phyloP scores from a whole-genome alignment of 2,329 filamentous ascomycete genomes.

The Aspergillus niger region DNA sequence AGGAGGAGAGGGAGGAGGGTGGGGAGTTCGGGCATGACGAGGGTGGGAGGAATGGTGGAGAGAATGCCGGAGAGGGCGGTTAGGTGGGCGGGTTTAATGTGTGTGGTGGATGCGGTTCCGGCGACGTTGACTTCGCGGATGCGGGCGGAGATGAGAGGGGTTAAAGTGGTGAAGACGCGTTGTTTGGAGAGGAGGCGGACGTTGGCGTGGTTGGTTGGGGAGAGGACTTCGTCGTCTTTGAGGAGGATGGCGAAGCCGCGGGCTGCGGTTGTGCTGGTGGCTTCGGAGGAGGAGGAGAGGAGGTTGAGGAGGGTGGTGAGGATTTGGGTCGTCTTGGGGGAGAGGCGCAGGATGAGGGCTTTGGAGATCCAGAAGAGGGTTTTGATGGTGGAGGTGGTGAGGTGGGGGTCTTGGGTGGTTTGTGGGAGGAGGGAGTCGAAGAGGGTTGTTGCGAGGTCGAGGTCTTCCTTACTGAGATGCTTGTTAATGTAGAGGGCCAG shows the following conservation, averaged over 20 bases:
- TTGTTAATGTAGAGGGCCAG: constrained; percentile 46
- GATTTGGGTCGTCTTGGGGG: constrained; percentile 52
- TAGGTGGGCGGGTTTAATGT: constrained; percentile 62
- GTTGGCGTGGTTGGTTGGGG: constrained; percentile 61
- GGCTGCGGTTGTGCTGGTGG: constrained; percentile 55
- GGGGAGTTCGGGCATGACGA: constrained; percentile 61
- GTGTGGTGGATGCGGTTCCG: constrained; percentile 34
- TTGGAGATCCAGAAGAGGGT: constrained; percentile 64
- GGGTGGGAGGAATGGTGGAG: constrained; percentile 59
- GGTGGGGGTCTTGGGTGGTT: constrained; percentile 20
- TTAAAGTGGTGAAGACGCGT: constrained; percentile 61
- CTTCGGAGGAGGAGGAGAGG: constrained; percentile 46
- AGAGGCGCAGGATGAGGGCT: constrained; percentile 58
- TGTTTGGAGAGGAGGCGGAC: constrained; percentile 66
- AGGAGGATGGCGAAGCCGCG: constrained; percentile 62
- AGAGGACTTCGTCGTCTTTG: constrained; percentile 62
- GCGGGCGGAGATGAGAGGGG: constrained; percentile 57
- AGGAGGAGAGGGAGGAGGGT: constrained; percentile 62
- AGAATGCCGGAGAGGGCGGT: constrained; percentile 65
- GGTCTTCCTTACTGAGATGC: constrained; percentile 39
- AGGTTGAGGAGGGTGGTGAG: constrained; percentile 53
- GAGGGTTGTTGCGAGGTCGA: constrained; percentile 34
- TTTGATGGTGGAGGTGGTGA: constrained; percentile 49
- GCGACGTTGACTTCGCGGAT: constrained; percentile 49
- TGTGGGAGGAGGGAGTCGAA: constrained; percentile 35